Evolutionary conservation across 1,284 basidiomycete species (phyloP).

Genomic region (Rhodotorula sp.): DNA sequence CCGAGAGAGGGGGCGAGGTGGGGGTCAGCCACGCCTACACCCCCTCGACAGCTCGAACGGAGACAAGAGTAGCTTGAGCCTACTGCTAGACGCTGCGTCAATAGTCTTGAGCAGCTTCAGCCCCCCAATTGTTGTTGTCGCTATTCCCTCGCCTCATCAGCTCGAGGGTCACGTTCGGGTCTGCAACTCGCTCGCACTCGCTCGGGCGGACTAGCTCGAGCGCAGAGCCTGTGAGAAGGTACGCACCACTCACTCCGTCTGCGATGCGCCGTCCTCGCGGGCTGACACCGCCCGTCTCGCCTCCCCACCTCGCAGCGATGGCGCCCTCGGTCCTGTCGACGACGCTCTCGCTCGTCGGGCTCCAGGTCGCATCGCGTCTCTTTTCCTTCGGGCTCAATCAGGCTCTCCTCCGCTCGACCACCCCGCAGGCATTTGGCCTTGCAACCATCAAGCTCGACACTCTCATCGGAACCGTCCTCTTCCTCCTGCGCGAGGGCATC

Average conservation of each 20-base stretch:
- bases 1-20: background rate
- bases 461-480: conserved; percentile 83
- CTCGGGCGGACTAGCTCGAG: too few relatives aligned
- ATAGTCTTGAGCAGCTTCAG: too few relatives aligned
- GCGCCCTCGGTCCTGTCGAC: conserved; percentile 4
- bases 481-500: conserved; percentile 87
- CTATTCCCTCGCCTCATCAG: background rate
- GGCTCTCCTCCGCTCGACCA: conserved; percentile 75
- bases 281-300: too few relatives aligned
- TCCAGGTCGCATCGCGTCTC: conserved; percentile 79
- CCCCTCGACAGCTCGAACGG: background rate
- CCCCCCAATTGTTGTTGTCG: too few relatives aligned
- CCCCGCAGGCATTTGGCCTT: conserved; percentile 82
- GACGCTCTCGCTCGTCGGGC: conserved; percentile 68
- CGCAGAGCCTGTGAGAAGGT: too few relatives aligned
- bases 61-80: background rate
- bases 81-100: too few relatives aligned
- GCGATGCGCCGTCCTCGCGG: too few relatives aligned
- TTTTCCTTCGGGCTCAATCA: conserved; percentile 90
- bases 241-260: too few relatives aligned
- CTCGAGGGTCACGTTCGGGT: too few relatives aligned
- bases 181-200: too few relatives aligned
- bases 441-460: conserved; percentile 84
- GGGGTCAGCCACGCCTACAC: background rate
- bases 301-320: background rate